Evolutionary conservation across 768 basidiomycete genomes (phyloP).

Genomic region (Lyophyllum decastes): DNA sequence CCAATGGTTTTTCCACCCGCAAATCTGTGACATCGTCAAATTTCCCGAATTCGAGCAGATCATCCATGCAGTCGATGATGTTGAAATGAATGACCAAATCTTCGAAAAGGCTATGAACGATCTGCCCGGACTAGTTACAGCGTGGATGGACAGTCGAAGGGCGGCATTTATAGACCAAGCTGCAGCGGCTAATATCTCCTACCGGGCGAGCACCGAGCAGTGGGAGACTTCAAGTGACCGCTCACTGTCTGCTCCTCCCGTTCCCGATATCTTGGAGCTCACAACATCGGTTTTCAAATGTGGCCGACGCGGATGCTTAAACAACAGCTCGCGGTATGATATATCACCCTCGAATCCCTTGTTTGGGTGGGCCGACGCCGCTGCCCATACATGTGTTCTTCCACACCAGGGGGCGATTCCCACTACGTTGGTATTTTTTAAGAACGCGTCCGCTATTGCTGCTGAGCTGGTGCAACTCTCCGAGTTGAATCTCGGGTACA

Average conservation of each 20-base stretch:
- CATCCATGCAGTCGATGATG: neutral
- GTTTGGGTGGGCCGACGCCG: conserved; percentile 11
- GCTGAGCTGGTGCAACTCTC: neutral
- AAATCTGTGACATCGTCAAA: conserved; percentile 11
- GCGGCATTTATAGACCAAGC: neutral
- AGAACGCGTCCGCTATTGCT: neutral
- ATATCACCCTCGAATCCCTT: neutral
- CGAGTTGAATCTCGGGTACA: neutral
- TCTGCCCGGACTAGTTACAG: conserved; percentile 3
- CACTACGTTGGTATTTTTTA: neutral
- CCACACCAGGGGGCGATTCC: too few species aligned
- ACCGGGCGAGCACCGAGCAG: neutral
- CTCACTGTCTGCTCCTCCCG: neutral
- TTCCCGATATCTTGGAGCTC: conserved; percentile 1
- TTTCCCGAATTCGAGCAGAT: conserved; percentile 3
- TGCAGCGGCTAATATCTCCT: too few species aligned
- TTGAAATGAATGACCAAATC: neutral
- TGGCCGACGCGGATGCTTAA: neutral
- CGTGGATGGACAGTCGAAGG: conserved; percentile 2
- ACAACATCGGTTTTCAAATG: conserved; percentile 16
- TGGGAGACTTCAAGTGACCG: neutral
- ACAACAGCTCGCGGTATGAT: neutral
- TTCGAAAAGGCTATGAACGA: conserved; percentile 1
- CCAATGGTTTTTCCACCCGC: conserved; percentile 25
- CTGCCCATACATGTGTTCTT: too few species aligned